Evolutionary conservation across 2,329 filamentous ascomycete species (phyloP).

Genomic region (Neofusicoccum kwambonambiense): DNA sequence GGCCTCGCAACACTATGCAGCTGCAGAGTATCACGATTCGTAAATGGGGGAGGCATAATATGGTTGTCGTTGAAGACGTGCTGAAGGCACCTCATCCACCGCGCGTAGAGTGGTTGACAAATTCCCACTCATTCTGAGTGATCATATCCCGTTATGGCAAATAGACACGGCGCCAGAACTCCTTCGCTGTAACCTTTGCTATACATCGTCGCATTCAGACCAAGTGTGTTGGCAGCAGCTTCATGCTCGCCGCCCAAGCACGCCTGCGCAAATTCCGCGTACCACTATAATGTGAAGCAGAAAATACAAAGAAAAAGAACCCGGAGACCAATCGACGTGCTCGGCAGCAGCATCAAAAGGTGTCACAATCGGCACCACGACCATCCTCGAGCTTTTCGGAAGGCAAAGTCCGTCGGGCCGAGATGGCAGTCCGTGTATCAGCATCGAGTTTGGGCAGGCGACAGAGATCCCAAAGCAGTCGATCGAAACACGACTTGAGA

Average conservation of each 20-base stretch:
- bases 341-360: neutral
- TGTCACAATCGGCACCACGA: neutral
- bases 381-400: neutral
- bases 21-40: neutral
- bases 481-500: neutral
- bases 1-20: neutral
- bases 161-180: neutral
- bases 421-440: neutral
- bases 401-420: neutral
- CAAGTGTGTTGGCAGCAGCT: neutral
- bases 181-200: neutral
- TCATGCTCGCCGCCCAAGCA: neutral
- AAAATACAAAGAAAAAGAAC: neutral
- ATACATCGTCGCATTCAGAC: neutral
- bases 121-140: neutral
- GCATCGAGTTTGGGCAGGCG: neutral
- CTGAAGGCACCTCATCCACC: neutral
- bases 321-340: neutral
- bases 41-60: neutral
- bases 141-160: neutral
- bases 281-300: neutral
- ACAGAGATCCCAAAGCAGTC: neutral
- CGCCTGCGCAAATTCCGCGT: neutral
- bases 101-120: neutral
- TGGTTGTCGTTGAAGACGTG: neutral